Base-by-base conservation (phyloP, 805 yeast species). In the Starmerella khaoyaiensis region DNA sequence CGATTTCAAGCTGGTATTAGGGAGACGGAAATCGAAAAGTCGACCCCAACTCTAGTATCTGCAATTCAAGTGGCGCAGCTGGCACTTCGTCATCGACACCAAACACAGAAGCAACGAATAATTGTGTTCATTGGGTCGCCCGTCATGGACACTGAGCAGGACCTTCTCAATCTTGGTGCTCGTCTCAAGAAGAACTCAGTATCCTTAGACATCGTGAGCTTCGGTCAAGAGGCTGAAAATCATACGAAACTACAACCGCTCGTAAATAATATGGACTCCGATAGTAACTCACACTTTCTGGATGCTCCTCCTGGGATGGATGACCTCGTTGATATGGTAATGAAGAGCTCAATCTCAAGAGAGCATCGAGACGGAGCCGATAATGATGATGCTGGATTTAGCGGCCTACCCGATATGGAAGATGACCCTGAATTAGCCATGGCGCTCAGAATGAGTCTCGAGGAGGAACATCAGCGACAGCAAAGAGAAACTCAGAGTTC, bases 381-480 rank as follows among this genome's bases (percentile, higher is more conserved):
- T 16, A 71, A 65, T 20, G 51, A 52, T 24, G 69, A 64, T 34
- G 68, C 77, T 53, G 25, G 25, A 18, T 26, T 21, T 14, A 28
- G 25, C 17, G 27, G 35, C 17, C 7, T 21, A 10, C 21, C 15
- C n/a, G 79, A 76, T 36, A 72, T 72, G 27, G 97, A 87, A 59
- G 79, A 83, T 74, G 98, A 90, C 53, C 97, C 97, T 22, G 98
- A 90, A 60, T 71, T 90, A 55, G 98, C 97, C 0, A 68, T 90
- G 67, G 98, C 97, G 1, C 71, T 90, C 53, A 75, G 97, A 56
- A 67, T 90, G 59, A 87, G 97, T 0, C 67, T 90, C 53, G 97
- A 90, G 55, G 98, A 90, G 55, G 97, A 87, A 57, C 80, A 78
- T 51, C 77, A 81, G 35, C 74, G 97, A 15, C 44, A 40, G 31